These are phyloP conservation scores for Schizophyllum commune DNA, from an alignment of 1,284 basidiomycete species.

Conservation along the genomic window DNA sequence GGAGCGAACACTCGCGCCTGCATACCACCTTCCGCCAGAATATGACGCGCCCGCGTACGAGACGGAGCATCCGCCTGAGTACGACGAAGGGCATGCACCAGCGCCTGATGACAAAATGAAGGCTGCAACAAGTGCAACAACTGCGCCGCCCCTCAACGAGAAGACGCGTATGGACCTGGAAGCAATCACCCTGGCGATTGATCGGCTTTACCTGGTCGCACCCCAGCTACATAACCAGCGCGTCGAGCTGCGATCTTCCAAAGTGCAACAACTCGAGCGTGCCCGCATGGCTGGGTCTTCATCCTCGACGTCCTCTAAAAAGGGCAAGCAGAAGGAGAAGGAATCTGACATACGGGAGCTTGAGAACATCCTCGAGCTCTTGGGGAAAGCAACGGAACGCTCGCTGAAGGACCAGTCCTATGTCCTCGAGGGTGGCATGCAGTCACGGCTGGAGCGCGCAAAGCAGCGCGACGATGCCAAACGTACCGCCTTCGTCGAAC, in stretches of 20 bases:
- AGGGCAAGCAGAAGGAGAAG: slow-evolving; percentile 41
- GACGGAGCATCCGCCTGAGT: slow-evolving; percentile 50
- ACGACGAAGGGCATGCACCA: slow-evolving; percentile 29
- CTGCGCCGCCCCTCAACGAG: slow-evolving; percentile 33
- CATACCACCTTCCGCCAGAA: slow-evolving; percentile 53
- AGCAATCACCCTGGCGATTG: slow-evolving; percentile 77
- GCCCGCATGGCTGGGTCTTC: slow-evolving; percentile 35
- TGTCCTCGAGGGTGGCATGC: slow-evolving; percentile 50
- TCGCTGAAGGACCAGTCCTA: slow-evolving; percentile 63
- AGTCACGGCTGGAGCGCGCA: slow-evolving; percentile 41
- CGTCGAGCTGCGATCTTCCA: slow-evolving; percentile 68
- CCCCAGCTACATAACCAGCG: slow-evolving; percentile 85
- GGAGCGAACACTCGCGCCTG: slow-evolving; percentile 37
- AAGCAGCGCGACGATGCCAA: slow-evolving; percentile 50
- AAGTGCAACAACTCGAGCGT: slow-evolving; percentile 57
- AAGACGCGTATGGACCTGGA: slow-evolving; percentile 80
- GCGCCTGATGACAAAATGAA: slow-evolving; percentile 30
- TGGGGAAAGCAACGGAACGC: slow-evolving; percentile 65
- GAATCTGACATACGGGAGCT: slow-evolving; percentile 43
- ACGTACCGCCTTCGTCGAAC: slow-evolving; percentile 66
- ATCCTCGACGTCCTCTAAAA: slow-evolving; percentile 14
- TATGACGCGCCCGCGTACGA: slow-evolving; percentile 50
- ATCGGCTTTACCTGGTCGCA: slow-evolving; percentile 72
- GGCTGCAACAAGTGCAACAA: slow-evolving; percentile 12
- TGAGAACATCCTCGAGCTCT: slow-evolving; percentile 61